Percentiles rank a stretch among this genome's conserved stretches.
These are phyloP conservation scores for Rhododendron vialii DNA, from an alignment of 148 eudicot species.

Conservation along the genomic window DNA sequence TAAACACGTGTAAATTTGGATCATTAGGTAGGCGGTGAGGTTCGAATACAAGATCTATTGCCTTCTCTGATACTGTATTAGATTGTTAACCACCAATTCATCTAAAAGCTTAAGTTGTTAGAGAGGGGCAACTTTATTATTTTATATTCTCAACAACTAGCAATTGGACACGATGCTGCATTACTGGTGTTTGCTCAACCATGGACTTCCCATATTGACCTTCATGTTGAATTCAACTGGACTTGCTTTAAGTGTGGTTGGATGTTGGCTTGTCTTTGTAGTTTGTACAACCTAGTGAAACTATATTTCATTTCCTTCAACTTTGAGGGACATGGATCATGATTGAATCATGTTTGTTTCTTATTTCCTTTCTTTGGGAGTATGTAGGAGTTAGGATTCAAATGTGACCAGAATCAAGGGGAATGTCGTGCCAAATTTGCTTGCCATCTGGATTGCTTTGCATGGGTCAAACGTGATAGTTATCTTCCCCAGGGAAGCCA, in stretches of 20 bases:
- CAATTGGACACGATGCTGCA: not conserved
- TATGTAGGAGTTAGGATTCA: constrained; percentile 86
- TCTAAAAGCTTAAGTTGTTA: not conserved
- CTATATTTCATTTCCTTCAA: not conserved
- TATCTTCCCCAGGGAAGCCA: constrained; percentile 99
- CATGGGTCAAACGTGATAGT: constrained; percentile 99
- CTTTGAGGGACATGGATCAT: not conserved
- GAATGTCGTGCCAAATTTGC: constrained; percentile 99
- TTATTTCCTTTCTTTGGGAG: constrained; percentile 12
- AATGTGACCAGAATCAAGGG: constrained; percentile 90
- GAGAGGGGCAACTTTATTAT: not conserved
- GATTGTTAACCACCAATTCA: not conserved
- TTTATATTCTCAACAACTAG: not conserved
- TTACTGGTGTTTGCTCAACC: not conserved
- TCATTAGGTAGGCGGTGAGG: not conserved
- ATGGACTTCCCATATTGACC: constrained; percentile 7
- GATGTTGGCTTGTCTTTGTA: not conserved
- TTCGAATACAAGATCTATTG: too few relatives aligned
- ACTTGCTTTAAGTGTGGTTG: constrained; percentile 4
- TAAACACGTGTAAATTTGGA: too few relatives aligned
- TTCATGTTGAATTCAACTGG: not conserved
- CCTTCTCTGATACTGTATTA: too few relatives aligned
- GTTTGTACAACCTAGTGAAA: not conserved
- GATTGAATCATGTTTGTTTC: not conserved
- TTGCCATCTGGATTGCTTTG: constrained; percentile 98